Conservation (phyloP, 169 alveolate species). For the Cryptosporidium xiaoi region DNA sequence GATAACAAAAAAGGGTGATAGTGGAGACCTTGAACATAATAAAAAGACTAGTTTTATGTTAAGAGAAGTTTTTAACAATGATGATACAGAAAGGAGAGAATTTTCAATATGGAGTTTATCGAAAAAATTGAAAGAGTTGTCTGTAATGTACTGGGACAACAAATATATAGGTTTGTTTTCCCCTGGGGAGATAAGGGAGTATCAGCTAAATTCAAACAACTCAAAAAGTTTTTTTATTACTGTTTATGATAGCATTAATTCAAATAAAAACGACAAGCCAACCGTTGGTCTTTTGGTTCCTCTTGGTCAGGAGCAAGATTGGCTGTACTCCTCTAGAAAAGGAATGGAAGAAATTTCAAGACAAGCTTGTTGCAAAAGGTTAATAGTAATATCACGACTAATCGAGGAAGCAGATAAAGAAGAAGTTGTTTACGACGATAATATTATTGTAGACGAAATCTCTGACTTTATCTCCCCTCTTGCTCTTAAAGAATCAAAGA, state of each 20-base stretch:
- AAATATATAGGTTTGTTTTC: constrained; percentile 11
- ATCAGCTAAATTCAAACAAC: constrained; percentile 16
- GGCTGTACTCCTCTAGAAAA: constrained; percentile 59
- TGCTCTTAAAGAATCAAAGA: constrained; percentile 40
- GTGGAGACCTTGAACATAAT: not conserved
- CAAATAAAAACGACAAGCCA: constrained; percentile 4
- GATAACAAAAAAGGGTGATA: constrained; percentile 15
- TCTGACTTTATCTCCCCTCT: constrained; percentile 38
- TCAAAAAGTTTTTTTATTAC: constrained; percentile 8
- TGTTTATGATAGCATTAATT: constrained; percentile 14
- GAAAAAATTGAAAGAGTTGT: constrained; percentile 41
- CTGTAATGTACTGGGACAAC: constrained; percentile 65
- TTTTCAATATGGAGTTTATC: constrained; percentile 43
- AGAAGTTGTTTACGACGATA: not conserved
- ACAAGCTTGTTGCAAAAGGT: constrained; percentile 45
- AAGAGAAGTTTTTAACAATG: not conserved
- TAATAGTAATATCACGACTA: constrained; percentile 46
- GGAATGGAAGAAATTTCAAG: constrained; percentile 43
- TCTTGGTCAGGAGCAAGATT: constrained; percentile 56
- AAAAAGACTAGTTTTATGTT: constrained; percentile 3
- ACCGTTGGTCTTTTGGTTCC: constrained; percentile 66
- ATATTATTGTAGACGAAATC: not conserved
- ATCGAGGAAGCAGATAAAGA: not conserved
- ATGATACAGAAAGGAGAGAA: not conserved
- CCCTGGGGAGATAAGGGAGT: constrained; percentile 58